phyloP scores from a whole-genome alignment of 2,329 filamentous ascomycete species.

The Celoporthe dispersa region DNA sequence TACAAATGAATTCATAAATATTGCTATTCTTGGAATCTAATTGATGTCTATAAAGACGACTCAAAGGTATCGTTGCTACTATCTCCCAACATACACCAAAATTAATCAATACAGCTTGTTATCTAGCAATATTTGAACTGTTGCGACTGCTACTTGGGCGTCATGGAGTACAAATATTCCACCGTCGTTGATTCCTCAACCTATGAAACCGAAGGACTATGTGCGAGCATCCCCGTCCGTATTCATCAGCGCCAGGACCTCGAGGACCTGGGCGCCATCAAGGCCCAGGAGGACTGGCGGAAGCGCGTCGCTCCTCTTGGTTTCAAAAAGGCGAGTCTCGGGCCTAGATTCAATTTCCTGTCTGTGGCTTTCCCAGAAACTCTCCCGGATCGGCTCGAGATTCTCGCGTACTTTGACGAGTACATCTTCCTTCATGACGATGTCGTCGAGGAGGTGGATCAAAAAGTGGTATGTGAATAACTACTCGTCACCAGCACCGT shows the following conservation, averaged over 20 bases:
- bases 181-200: conserved; percentile 33
- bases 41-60: neutral
- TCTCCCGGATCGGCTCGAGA: conserved; percentile 44
- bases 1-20: neutral
- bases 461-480: neutral
- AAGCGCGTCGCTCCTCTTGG: conserved; percentile 36
- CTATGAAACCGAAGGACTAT: conserved; percentile 39
- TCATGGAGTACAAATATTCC: conserved; percentile 38
- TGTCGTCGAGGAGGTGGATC: conserved; percentile 8
- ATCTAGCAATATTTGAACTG: neutral
- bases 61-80: neutral
- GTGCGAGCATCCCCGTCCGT: conserved; percentile 35
- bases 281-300: conserved; percentile 43
- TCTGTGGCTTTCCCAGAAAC: conserved; percentile 42
- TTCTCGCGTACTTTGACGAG: conserved; percentile 46
- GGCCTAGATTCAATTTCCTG: conserved; percentile 39
- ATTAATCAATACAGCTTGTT: neutral
- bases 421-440: conserved; percentile 46
- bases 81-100: neutral
- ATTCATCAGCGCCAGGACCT: conserved; percentile 32
- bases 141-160: neutral
- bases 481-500: neutral
- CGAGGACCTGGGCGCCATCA: conserved; percentile 39
- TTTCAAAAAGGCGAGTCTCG: conserved; percentile 38
- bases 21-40: neutral